Evolutionary conservation across 2,329 filamentous ascomycete genomes (phyloP), one percentile per base, ranked within the genome.

Genomic region (Talaromyces marneffei): DNA sequence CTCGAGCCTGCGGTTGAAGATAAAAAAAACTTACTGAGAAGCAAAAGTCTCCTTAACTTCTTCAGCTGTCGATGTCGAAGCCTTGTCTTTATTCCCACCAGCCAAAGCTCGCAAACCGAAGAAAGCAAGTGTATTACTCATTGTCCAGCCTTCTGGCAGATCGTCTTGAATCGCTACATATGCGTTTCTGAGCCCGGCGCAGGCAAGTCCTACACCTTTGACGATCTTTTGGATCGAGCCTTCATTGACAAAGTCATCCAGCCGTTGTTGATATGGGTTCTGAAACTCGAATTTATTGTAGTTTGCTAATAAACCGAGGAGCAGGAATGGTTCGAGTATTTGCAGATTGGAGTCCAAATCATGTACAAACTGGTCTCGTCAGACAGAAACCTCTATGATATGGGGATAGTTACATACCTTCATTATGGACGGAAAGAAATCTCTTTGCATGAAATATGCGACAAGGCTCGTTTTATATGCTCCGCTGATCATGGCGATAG

Each of bases 231-330:
- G 84, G 68, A 97, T 97, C 2, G 89, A 88, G 0, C 83, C 80
- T 71, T 97, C 92, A 71, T 99, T 96, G 69, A 97, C 91, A 75
- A 97, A 97, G 74, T 97, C 92, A 68, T 93, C 92, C 16, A 99
- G 83, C 29, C 93, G 89, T 65, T 95, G 80, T 69, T 94, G 89
- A 69, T 99, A 99, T 0, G 93, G 93, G 68, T 99, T 99, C 72
- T 96, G 92, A 61, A 95, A 93, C 75, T 99, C 94, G 71, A 99
- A 99, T 75, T 97, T 99, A 83, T 99, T 97, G 82, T 97, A 97
- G 77, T 97, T 99, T 66, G 91, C 90, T 58, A 99, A 80, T 3
- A 97, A 82, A 12, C 93, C 93, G 20, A 97, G 82, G 9, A 97
- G 83, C 14, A 88, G 85, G 66, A 97, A 92, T 0, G 93, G 89